Evolutionary conservation across 371 early-diverging fungal genomes (phyloP), one percentile per base, ranked within the genome.

Genomic region (Parasitella parasitica): DNA sequence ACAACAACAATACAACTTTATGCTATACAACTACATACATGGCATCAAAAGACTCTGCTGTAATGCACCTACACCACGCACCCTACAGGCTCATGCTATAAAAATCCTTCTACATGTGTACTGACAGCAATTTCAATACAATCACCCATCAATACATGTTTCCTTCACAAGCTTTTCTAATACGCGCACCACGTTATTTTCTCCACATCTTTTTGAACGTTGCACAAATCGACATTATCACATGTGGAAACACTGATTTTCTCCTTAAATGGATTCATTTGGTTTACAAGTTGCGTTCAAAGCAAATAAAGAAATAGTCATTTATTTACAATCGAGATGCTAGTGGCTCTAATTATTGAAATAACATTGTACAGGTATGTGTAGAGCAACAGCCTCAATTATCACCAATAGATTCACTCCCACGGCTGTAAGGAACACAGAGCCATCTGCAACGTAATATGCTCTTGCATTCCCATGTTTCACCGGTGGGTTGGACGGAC

Each of bases 321-420:
- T 22, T 18, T 5, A 20, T 15, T 57, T 43, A 57, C 22, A 57
- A 39, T 3, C 55, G 24, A 55, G 55, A 39, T n/a, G 15, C n/a
- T n/a, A n/a, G n/a, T n/a, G 56, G 2, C 9, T 52, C 54, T 36
- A n/a, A 64, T 15, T n/a, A 36, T 16, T 16, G 54, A 20, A 20
- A 54, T 24, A 24, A 54, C 37, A 35, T 49, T 24, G 13, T 61
- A 55, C n/a, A 9, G 76, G 77, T 16, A 84, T 73, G 26, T 68
- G 63, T 34, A 83, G 62, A 20, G 75, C 77, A 24, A 86, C 60
- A 8, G 77, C 66, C 54, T 83, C 76, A 13, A 71, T 75, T 1
- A 85, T 88, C 2, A 86, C 72, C 89, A 90, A 90, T 3, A 90
- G 90, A 66, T 89, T 88, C 48, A 90, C 91, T 48, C 92, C 92